Percentiles rank a stretch among this genome's conserved stretches.
Evolutionary conservation across 139 green algal genomes (phyloP).

Genomic region (Chlorella sp.): DNA sequence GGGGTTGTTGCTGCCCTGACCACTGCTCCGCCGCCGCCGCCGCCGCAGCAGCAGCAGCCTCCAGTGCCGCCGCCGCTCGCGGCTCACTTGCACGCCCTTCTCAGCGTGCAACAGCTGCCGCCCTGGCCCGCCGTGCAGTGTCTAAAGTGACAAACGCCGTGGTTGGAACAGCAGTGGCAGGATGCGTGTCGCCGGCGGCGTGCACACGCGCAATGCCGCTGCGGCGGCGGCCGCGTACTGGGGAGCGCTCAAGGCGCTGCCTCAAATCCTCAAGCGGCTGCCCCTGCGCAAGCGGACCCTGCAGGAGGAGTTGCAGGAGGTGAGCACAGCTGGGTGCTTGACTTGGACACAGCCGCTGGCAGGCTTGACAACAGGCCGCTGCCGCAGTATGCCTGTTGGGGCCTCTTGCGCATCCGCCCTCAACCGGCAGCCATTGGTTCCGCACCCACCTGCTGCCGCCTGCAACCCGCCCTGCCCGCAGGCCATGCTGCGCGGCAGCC

Average conservation of each 20-base stretch:
- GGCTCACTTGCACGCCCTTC: no score
- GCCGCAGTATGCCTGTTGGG: background rate
- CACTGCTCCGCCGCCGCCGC: no score
- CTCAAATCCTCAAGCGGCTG: conserved; percentile 5
- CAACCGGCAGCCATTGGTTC: background rate
- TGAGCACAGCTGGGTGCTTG: conserved; percentile 7
- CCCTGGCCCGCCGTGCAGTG: no score
- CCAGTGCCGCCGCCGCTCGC: no score
- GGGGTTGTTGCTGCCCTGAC: no score
- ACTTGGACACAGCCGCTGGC: background rate
- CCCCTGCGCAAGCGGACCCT: conserved; percentile 36
- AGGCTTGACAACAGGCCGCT: background rate
- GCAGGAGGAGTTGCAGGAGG: conserved; percentile 43
- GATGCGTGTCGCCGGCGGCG: background rate
- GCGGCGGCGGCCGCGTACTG: conserved; percentile 8
- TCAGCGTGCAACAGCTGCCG: no score
- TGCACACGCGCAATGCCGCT: no score
- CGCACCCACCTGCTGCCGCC: background rate
- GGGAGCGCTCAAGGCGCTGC: background rate
- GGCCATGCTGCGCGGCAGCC: conserved; percentile 35
- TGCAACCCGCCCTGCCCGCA: background rate
- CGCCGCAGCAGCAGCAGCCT: no score
- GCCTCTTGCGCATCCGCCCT: background rate
- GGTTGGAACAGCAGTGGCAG: no score
- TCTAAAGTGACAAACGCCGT: no score